Base-by-base conservation (phyloP, 2,329 filamentous ascomycete species). In the Chalaropsis thielavioides region DNA sequence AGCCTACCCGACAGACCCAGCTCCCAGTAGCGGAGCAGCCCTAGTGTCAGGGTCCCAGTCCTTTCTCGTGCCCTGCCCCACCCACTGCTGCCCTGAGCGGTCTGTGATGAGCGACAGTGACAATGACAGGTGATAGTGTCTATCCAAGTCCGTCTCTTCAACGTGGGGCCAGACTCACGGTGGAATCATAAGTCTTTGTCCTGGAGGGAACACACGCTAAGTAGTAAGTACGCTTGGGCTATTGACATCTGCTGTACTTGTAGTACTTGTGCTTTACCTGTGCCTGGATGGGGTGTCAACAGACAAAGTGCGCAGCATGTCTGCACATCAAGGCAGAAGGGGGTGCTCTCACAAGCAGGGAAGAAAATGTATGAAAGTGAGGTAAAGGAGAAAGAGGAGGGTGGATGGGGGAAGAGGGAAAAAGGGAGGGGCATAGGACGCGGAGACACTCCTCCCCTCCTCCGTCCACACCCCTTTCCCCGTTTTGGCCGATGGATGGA, bases 211-310 rank as follows among this genome's bases (percentile, higher is more conserved):
- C 27, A 56, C 31, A 35, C 3, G 31, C 11, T 3, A 31, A 56
- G 51, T 8, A 56, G 27, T 22, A 56, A 7, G 27, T 22, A 17
- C 22, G 22, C 51, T 56, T 17, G 11, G 27, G 27, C 11, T 31
- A 31, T 56, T 56, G 51, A 56, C 51, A 56, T 56, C 51, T 56
- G 51, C 51, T 31, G 51, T 56, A 56, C 51, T 17, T 31, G 51
- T 56, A 27, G 22, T 31, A 56, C 51, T 31, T 31, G 51, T 19
- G 27, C 51, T 35, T 31, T 15, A n/a, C 44, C 44, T 49, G 44
- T 49, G 44, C 7, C 44, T 49, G 22, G 44, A 49, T 49, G 44
- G 19, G 19, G 51, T 56, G 51, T 35, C 22, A 35, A 6, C 13
- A 56, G 27, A 56, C 13, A 31, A 22, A 31, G 24, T 15, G 51